Base-by-base conservation (phyloP, 352 stramenopile genomes). In the Pythium apleroticum region DNA sequence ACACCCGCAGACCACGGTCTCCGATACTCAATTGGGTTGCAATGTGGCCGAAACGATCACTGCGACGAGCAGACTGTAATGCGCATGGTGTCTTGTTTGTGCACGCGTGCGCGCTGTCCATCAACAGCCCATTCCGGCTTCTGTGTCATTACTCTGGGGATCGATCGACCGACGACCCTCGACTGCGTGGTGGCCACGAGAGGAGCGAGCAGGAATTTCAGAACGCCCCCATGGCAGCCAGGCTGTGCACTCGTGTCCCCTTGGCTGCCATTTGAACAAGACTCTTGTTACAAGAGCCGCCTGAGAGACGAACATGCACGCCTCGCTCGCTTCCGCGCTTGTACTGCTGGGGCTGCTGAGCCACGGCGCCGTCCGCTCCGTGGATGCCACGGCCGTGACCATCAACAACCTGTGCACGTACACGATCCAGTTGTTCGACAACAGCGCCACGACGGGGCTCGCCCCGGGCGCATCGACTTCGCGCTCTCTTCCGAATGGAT, bases 371-470 rank as follows among this genome's bases (percentile, higher is more conserved):
- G 33, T 41, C 8, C 11, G 9, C 33, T 41, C 33, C 9, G 33
- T 41, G 8, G 33, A 41, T 17, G 33, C 33, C 33, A 17, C 33
- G 33, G 33, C 57, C 6, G 49, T 76, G 20, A 60, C 57, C 20
- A 68, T 76, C 52, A 66, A 76, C 43, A 88, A 86, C 63, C 49
- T 71, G 46, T 88, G 79, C 65, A 41, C 66, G 46, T 80, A 75
- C 67, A 52, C 73, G 28, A 76, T 86, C 68, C 66, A 75, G 15
- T 57, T 86, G 3, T 84, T 71, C 62, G 79, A 88, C 69, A 86
- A 86, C 71, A 66, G 61, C 35, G 67, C 49, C 8, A 71, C 64
- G 20, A 66, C 75, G 60, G 54, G 65, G 22, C 62, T 86, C 27
- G 43, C 60, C 0, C 48, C 60, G 5, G 69, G 74, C 17, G 54